Percentiles rank a stretch among this genome's conserved stretches.
These are phyloP conservation scores for Lactarius indigo DNA, from an alignment of 768 basidiomycete species.

Conservation along the genomic window DNA sequence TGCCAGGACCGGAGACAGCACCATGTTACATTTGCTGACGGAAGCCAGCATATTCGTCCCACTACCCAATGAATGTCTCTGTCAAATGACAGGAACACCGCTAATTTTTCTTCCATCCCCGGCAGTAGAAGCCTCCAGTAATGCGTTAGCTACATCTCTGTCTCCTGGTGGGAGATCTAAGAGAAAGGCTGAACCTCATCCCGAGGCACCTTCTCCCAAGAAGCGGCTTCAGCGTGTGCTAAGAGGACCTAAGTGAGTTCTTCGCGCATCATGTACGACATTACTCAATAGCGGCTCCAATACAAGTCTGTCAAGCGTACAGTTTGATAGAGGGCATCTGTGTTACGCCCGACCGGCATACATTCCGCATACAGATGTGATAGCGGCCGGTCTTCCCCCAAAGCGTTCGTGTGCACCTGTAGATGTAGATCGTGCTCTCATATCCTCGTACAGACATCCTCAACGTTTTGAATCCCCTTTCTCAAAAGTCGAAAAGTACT, in stretches of 20 bases:
- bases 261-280: not conserved
- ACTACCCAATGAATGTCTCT: conserved; percentile 78
- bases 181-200: conserved; percentile 16
- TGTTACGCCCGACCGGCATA: conserved; percentile 65
- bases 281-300: conserved; percentile 25
- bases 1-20: conserved; percentile 68
- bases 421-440: not conserved
- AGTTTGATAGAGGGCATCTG: conserved; percentile 51
- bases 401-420: conserved; percentile 47
- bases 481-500: conserved; percentile 33
- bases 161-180: conserved; percentile 6
- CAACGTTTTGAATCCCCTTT: conserved; percentile 51
- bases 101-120: conserved; percentile 45
- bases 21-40: conserved; percentile 74
- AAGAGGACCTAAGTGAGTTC: conserved; percentile 3
- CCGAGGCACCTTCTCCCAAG: conserved; percentile 7
- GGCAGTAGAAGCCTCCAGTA: not conserved
- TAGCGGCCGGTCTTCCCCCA: conserved; percentile 63
- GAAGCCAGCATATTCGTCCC: conserved; percentile 72
- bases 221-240: conserved; percentile 1
- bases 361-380: conserved; percentile 45
- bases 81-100: conserved; percentile 77
- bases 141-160: not conserved
- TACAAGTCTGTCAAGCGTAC: conserved; percentile 49
- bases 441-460: conserved; percentile 51